Conservation (phyloP, 2,329 filamentous ascomycete genomes). For the Colletotrichum sp. region DNA sequence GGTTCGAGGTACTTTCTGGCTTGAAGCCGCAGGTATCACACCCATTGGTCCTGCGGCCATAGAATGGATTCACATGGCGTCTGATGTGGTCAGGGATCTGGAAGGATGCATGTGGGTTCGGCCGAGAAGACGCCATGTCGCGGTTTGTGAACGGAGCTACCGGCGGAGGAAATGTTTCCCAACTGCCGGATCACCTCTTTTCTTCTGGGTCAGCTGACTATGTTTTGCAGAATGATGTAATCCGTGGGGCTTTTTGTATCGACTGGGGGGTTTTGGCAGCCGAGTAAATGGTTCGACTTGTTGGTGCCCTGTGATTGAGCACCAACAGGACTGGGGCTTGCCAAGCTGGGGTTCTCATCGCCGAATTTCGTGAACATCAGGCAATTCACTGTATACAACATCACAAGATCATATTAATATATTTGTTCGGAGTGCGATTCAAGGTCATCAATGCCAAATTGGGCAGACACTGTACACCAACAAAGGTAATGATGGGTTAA, state of each 20-base stretch:
- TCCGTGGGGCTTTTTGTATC: accelerated
- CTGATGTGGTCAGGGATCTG: not conserved
- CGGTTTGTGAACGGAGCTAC: not conserved
- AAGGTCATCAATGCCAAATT: no score
- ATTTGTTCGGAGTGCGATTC: not conserved
- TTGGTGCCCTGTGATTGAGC: not conserved
- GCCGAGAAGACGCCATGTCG: not conserved
- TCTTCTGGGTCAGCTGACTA: not conserved
- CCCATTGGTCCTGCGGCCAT: not conserved
- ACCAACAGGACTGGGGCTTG: not conserved
- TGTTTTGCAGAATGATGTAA: not conserved
- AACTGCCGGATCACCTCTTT: not conserved
- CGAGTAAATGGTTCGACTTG: not conserved
- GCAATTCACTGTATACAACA: no score
- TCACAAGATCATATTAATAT: not conserved
- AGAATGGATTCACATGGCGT: not conserved
- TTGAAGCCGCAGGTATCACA: not conserved
- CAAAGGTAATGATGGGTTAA: no score
- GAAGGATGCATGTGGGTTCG: not conserved
- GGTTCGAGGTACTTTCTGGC: not conserved
- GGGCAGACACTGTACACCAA: no score
- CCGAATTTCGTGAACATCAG: not conserved
- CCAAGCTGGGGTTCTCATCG: not conserved
- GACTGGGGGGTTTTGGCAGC: not conserved
- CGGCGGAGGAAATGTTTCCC: not conserved